Percentiles rank a stretch among this genome's conserved stretches.
Conservation (phyloP, 345 rosid species). For the Linum tenue region DNA sequence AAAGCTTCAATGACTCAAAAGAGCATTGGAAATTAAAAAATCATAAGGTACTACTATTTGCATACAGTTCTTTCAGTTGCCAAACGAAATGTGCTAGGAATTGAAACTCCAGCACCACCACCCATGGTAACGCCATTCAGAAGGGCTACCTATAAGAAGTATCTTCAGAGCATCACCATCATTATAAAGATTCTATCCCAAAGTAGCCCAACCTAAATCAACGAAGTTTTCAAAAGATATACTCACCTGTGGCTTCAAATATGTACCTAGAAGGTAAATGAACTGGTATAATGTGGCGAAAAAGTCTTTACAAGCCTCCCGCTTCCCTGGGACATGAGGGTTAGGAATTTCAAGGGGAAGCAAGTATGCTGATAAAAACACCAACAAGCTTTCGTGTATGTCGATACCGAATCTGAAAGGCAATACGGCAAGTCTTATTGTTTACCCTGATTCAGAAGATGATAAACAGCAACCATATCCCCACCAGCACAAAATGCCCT, state of each 20-base stretch:
- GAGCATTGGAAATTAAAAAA: no score
- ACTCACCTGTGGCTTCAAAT: slow-evolving; percentile 70
- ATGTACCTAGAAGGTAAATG: slow-evolving; percentile 56
- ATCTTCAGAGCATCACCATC: neutral
- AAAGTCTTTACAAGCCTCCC: slow-evolving; percentile 37
- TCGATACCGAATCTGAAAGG: no score
- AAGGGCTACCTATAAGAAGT: slow-evolving; percentile 54
- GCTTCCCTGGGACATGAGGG: slow-evolving; percentile 32
- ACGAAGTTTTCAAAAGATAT: neutral
- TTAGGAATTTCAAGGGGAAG: no score
- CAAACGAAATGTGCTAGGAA: slow-evolving; percentile 76
- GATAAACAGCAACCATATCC: slow-evolving; percentile 60
- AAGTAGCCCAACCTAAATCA: slow-evolving; percentile 8
- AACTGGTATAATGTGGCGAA: slow-evolving; percentile 41
- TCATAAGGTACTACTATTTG: neutral
- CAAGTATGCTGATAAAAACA: no score
- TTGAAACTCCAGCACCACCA: slow-evolving; percentile 90
- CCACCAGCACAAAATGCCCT: slow-evolving; percentile 97
- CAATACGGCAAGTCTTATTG: no score
- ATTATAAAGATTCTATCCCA: neutral
- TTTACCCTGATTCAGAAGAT: slow-evolving; percentile 51
- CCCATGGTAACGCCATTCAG: slow-evolving; percentile 92
- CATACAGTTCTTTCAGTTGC: slow-evolving; percentile 82
- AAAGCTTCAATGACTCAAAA: no score
- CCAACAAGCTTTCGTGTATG: no score